These are phyloP conservation scores for Tricharina praecox DNA, from an alignment of 495 filamentous ascomycete species.

Conservation along the genomic window DNA sequence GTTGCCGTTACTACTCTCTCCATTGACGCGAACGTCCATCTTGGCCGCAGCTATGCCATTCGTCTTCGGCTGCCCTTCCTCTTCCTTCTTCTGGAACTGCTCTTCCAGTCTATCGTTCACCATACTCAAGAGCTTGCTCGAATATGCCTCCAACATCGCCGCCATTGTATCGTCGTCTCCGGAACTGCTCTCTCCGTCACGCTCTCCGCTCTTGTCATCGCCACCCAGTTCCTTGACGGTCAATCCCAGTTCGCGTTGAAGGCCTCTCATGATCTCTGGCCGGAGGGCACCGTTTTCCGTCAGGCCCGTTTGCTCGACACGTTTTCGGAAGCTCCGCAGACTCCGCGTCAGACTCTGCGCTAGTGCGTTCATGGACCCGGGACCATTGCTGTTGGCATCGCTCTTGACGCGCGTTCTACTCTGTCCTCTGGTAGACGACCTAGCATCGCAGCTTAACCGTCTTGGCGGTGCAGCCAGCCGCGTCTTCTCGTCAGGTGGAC, in stretches of 20 bases:
- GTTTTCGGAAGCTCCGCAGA: constrained; percentile 68
- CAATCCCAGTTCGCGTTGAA: constrained; percentile 63
- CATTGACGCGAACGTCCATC: constrained; percentile 18
- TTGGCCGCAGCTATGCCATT: background rate
- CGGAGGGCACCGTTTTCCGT: constrained; percentile 29
- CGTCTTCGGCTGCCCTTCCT: constrained; percentile 4
- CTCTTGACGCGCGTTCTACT: constrained; percentile 21
- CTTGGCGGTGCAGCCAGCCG: constrained; percentile 11
- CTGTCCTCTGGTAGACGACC: constrained; percentile 15
- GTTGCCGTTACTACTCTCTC: constrained; percentile 19
- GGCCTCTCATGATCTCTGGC: constrained; percentile 48
- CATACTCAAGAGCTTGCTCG: constrained; percentile 49
- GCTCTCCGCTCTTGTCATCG: constrained; percentile 31
- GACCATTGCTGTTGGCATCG: constrained; percentile 14
- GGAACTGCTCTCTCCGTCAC: constrained; percentile 39
- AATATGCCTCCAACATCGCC: constrained; percentile 55
- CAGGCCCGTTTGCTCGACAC: constrained; percentile 32
- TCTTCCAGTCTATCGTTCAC: constrained; percentile 48
- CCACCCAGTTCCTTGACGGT: constrained; percentile 55
- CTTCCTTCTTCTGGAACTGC: constrained; percentile 5
- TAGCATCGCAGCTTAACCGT: constrained; percentile 2
- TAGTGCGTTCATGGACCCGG: constrained; percentile 19
- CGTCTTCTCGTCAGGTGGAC: constrained; percentile 24
- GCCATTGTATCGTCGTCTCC: constrained; percentile 36
- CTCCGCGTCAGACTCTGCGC: constrained; percentile 24